Evolutionary conservation across 2,329 filamentous ascomycete genomes (phyloP).

Genomic region (Aureobasidium musti): DNA sequence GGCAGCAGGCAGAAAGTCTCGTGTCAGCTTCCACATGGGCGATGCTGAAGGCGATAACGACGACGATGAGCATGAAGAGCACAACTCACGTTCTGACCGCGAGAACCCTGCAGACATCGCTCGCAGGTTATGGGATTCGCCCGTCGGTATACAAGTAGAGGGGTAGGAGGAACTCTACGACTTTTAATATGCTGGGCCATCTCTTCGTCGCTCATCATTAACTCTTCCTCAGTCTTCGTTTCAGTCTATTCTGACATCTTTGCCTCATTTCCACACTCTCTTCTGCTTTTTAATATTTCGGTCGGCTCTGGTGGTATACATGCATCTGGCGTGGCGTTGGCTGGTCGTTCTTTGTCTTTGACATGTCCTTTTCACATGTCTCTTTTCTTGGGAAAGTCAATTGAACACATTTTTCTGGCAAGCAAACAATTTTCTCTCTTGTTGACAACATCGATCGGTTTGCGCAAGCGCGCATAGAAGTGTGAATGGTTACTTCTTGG

Average conservation of each 20-base stretch:
- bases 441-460: background rate
- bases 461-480: background rate
- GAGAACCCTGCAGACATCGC: conserved; percentile 45
- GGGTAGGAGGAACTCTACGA: conserved; percentile 9
- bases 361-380: background rate
- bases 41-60: conserved; percentile 23
- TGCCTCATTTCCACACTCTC: background rate
- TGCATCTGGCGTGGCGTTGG: conserved; percentile 22
- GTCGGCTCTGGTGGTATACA: background rate
- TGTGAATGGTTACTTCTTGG: background rate
- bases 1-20: conserved; percentile 31
- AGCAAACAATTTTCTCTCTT: background rate
- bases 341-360: background rate
- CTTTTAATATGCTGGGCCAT: background rate
- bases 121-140: conserved; percentile 44
- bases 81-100: conserved; percentile 33
- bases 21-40: conserved; percentile 30
- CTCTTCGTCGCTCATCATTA: background rate
- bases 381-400: background rate
- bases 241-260: background rate
- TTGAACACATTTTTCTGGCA: background rate
- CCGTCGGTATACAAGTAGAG: conserved; percentile 14
- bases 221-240: background rate
- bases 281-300: background rate
- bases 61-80: conserved; percentile 30